Conservation (phyloP, 2,329 filamentous ascomycete species). For the Pseudogymnoascus destructans region DNA sequence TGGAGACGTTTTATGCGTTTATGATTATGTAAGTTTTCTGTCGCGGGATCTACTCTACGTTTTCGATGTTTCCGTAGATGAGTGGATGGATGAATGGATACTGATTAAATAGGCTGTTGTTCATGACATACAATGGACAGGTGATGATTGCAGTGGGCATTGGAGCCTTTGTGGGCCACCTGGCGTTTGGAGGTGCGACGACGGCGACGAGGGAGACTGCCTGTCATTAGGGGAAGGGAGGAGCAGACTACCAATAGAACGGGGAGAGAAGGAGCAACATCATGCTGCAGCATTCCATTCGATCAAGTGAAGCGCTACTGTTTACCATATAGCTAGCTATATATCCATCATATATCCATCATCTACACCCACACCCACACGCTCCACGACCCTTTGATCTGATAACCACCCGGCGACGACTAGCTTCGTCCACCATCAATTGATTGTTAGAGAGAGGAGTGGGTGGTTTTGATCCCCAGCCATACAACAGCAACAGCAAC, state of each 20-base stretch:
- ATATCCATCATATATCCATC: no score
- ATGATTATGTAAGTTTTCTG: constrained; percentile 81
- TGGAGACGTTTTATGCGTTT: constrained; percentile 97
- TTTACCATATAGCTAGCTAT: not conserved
- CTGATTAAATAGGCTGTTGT: constrained; percentile 58
- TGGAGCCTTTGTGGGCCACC: constrained; percentile 79
- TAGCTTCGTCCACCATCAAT: not conserved
- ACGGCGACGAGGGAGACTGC: constrained; percentile 73
- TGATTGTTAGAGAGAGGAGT: no score
- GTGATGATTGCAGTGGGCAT: constrained; percentile 86
- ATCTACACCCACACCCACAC: not conserved
- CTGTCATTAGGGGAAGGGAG: constrained; percentile 56
- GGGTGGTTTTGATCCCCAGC: no score
- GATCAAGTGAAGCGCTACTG: not conserved
- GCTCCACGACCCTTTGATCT: not conserved
- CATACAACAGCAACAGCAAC: no score
- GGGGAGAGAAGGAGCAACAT: not conserved
- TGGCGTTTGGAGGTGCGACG: constrained; percentile 61
- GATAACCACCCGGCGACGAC: not conserved
- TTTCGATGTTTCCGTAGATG: not conserved
- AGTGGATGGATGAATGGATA: not conserved
- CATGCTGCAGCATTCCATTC: not conserved
- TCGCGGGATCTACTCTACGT: not conserved
- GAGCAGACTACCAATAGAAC: not conserved
- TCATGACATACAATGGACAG: constrained; percentile 99